Evolutionary conservation across 495 filamentous ascomycete genomes (phyloP).

Genomic region (Endocarpon pusillum): DNA sequence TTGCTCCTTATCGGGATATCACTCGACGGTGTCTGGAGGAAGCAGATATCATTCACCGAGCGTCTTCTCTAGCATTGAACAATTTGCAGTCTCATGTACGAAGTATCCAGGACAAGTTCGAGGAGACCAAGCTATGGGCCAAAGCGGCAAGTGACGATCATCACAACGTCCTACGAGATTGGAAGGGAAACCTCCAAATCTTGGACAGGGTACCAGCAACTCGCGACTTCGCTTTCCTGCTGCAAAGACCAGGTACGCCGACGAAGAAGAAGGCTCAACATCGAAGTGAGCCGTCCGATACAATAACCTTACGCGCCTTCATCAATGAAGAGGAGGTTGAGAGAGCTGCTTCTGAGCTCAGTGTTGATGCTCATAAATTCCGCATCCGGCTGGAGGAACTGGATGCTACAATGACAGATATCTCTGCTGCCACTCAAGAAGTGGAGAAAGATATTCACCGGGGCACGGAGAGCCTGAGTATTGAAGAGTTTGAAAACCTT

Average conservation of each 20-base stretch:
- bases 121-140: constrained; percentile 56
- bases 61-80: constrained; percentile 57
- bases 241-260: constrained; percentile 26
- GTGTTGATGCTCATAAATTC: constrained; percentile 32
- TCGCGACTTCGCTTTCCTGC: constrained; percentile 37
- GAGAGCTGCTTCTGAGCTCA: constrained; percentile 38
- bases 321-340: constrained; percentile 49
- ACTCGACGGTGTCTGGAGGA: constrained; percentile 41
- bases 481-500: constrained; percentile 33
- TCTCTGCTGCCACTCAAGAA: constrained; percentile 35
- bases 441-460: constrained; percentile 26
- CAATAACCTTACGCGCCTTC: constrained; percentile 57
- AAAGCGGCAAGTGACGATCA: constrained; percentile 57
- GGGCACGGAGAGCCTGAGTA: constrained; percentile 14
- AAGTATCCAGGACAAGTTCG: constrained; percentile 52
- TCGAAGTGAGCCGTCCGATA: constrained; percentile 17
- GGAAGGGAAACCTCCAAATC: constrained; percentile 48
- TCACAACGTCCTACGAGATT: constrained; percentile 39
- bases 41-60: constrained; percentile 52
- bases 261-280: constrained; percentile 19
- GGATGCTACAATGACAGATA: constrained; percentile 31
- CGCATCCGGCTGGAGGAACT: constrained; percentile 33
- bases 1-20: constrained; percentile 35
- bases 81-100: constrained; percentile 69
- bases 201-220: constrained; percentile 44